Conservation (phyloP, 768 basidiomycete species). For the Tylopilus felleus region DNA sequence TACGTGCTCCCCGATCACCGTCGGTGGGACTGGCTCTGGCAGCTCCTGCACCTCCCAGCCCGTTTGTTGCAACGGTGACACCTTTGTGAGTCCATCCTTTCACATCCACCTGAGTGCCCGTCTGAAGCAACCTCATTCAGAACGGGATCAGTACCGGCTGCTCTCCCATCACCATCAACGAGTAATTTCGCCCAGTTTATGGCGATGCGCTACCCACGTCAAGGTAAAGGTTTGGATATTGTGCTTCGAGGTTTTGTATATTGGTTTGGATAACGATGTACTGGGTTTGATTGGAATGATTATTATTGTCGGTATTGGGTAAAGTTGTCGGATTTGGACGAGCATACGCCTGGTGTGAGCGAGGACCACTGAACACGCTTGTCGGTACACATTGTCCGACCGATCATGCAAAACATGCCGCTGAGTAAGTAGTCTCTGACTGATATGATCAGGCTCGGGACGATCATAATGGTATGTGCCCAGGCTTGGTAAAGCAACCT, state of each 20-base stretch:
- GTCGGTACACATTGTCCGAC: too few species aligned
- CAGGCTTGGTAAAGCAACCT: too few species aligned
- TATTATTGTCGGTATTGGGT: too few species aligned
- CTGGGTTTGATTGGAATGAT: too few species aligned
- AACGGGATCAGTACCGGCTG: neutral
- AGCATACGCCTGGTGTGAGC: neutral
- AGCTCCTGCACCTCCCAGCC: neutral
- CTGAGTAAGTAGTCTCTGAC: constrained; percentile 17
- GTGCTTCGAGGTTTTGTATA: too few species aligned
- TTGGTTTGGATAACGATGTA: too few species aligned
- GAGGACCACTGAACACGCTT: too few species aligned
- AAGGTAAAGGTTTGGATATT: too few species aligned
- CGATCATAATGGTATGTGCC: too few species aligned
- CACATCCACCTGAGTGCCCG: neutral
- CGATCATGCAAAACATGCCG: neutral
- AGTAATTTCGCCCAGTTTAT: neutral
- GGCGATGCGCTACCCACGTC: neutral
- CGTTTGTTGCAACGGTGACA: neutral
- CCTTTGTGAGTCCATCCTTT: neutral
- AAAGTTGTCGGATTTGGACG: too few species aligned
- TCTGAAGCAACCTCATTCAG: neutral
- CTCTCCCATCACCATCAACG: neutral
- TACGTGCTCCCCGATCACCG: constrained; percentile 1
- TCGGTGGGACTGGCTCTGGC: neutral
- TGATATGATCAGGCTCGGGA: constrained; percentile 8